Evolutionary conservation across 257 asterid genomes (phyloP), one percentile per base, ranked within the genome.

Genomic region (Solanum paucissectum): DNA sequence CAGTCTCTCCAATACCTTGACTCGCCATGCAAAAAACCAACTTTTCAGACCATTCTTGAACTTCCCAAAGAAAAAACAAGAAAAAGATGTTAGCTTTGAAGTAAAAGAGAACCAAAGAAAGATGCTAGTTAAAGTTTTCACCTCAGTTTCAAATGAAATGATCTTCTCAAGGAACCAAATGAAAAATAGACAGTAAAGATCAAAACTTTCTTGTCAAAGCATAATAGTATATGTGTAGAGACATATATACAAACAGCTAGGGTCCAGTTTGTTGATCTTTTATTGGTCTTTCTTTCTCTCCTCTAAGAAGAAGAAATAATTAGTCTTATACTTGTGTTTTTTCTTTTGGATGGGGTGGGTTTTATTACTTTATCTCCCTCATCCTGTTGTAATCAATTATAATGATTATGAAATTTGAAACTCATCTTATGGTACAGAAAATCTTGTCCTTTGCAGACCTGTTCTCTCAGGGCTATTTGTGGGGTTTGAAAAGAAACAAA

Each of bases 1-100:
- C 93, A 12, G 95, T 88, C 38, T 86, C 82, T 86, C 88, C 83
- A 71, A 66, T 92, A 12, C 94, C 87, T 71, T 92, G 92, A 87
- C 93, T 66, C 32, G 93, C 98, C 99, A 97, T 97, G 99, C 98
- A 93, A 90, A 18, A 37, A 11, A 64, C 18, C 72, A 64, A 18
- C 85, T 10, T 58, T 69, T 93, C 91, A 94, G 88, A 90, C 91
- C 95, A 93, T 92, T 87, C 87, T 87, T 88, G 69, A 32, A 2
- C 84, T 77, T 42, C 37, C 25, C 8, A 12, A 23, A 44, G 14
- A 8, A 7, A 82, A 49, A 49, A n/a, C 23, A 40, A 76, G 83
- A 76, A 40, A 49, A 49, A 72, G 34, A 87, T 18, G 60, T 14
- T 21, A 87, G 66, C 12, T 14, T 76, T 75, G 23, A 68, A 25